Evolutionary conservation across 192 early-diverging fungal genomes (phyloP).

Genomic region (Coemansia sp.): DNA sequence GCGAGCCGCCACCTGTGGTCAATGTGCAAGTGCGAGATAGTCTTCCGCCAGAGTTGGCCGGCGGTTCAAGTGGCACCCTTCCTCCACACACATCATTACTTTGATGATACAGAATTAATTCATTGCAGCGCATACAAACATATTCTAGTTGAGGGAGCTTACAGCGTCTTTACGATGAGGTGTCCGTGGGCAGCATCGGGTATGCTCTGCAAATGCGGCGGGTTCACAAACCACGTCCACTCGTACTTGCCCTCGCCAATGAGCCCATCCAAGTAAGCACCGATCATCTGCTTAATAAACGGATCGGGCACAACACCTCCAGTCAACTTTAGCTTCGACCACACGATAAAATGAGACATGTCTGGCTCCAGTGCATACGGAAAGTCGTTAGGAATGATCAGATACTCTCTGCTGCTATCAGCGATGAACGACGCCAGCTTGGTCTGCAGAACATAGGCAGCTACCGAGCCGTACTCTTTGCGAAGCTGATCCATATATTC

Average conservation of each 20-base stretch:
- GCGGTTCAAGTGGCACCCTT: neutral
- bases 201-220: conserved; percentile 53
- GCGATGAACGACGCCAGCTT: conserved; percentile 44
- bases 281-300: conserved; percentile 19
- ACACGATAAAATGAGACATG: conserved; percentile 42
- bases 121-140: neutral
- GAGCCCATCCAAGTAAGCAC: conserved; percentile 18
- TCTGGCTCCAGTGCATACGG: conserved; percentile 44
- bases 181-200: conserved; percentile 49
- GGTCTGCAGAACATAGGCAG: conserved; percentile 25
- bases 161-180: conserved; percentile 29
- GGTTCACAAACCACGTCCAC: conserved; percentile 56
- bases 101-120: neutral
- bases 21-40: conserved; percentile 7
- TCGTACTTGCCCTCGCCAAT: conserved; percentile 35
- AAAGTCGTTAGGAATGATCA: conserved; percentile 55
- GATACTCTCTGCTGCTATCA: conserved; percentile 17
- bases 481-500: conserved; percentile 34
- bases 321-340: conserved; percentile 46
- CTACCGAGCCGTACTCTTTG: conserved; percentile 37
- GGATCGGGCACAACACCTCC: conserved; percentile 27
- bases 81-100: neutral
- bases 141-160: neutral
- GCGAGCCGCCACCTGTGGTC: neutral
- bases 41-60: neutral